Conservation (phyloP, 192 early-diverging fungal genomes). For the Spizellomyces punctatus region DNA sequence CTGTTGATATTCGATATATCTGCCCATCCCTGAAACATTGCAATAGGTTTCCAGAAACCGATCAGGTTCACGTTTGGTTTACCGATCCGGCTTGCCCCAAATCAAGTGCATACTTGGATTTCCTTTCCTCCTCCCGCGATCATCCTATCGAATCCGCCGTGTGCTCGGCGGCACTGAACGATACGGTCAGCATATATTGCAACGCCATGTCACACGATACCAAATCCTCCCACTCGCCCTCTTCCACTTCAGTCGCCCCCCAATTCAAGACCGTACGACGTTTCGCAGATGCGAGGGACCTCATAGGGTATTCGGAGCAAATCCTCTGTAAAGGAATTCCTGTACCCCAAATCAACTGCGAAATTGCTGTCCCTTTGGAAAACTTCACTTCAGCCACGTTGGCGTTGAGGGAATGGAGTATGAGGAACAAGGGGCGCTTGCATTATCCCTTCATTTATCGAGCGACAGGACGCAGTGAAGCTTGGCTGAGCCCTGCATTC, state of each 20-base stretch:
- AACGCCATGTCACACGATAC: constrained; percentile 30
- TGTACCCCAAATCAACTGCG: constrained; percentile 46
- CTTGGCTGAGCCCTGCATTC: constrained; percentile 31
- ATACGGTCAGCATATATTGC: constrained; percentile 21
- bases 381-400: constrained; percentile 20
- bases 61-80: constrained; percentile 38
- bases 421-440: not conserved
- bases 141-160: constrained; percentile 9
- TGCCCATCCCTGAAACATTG: too few relatives aligned
- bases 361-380: constrained; percentile 38
- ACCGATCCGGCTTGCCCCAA: constrained; percentile 12
- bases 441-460: constrained; percentile 48
- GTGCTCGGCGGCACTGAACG: constrained; percentile 15
- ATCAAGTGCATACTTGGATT: not conserved
- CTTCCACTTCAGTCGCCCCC: constrained; percentile 2
- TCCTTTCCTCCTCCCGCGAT: not conserved
- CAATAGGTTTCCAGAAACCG: constrained; percentile 40
- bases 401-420: constrained; percentile 19
- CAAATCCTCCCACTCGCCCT: constrained; percentile 8
- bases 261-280: constrained; percentile 35
- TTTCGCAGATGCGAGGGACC: constrained; percentile 22
- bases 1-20: too few relatives aligned
- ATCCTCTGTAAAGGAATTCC: constrained; percentile 42
- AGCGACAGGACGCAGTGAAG: constrained; percentile 19
- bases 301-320: constrained; percentile 31